Base-by-base conservation (phyloP, 768 basidiomycete species). In the Suillus placidus region DNA sequence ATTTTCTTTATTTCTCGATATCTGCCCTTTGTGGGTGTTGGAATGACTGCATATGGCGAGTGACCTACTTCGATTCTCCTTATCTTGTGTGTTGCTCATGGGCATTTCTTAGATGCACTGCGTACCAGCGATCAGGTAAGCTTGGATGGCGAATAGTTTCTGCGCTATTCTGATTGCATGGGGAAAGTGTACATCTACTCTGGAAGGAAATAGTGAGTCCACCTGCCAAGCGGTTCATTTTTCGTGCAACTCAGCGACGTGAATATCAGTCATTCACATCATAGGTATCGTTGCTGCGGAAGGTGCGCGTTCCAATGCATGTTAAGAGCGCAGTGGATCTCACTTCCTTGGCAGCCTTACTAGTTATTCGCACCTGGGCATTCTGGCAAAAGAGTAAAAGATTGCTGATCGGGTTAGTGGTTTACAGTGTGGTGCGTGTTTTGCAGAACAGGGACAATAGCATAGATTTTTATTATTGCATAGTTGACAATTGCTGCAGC, bases 1-100 rank as follows among this genome's bases (percentile, higher is more conserved):
- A 9, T 70, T 32, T 72, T 73, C 37, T 65, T 56, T 16, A 18
- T 62, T 9, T 73, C 71, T 20, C 71, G 70, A 35, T 72, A 73
- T 58, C 26, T 73, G 9, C 71, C 71, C 4, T 71, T 70, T 18
- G 51, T 34, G 2, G 70, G 68, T 6, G 14, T n/a, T 26, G 66
- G 26, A 5, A 43, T 73, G 55, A 65, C 66, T 23, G 61, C 52
- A 35, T 68, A 70, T 54, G 52, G 71, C 71, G 49, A 63, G 68
- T 43, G 23, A 32, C 18, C n/a, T 4, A 49, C 20, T 13, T n/a
- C 4, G n/a, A 16, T 7, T 16, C 63, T 54, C 63, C n/a, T 40
- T 66, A 35, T 40, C 3, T 20, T 32, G 16, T 16, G 13, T 30
- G 16, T 58, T 10, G 6, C 26, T 58, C 9, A 58, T 30, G 57